Evolutionary conservation across 257 asterid genomes (phyloP).

Genomic region (Sherardia arvensis): DNA sequence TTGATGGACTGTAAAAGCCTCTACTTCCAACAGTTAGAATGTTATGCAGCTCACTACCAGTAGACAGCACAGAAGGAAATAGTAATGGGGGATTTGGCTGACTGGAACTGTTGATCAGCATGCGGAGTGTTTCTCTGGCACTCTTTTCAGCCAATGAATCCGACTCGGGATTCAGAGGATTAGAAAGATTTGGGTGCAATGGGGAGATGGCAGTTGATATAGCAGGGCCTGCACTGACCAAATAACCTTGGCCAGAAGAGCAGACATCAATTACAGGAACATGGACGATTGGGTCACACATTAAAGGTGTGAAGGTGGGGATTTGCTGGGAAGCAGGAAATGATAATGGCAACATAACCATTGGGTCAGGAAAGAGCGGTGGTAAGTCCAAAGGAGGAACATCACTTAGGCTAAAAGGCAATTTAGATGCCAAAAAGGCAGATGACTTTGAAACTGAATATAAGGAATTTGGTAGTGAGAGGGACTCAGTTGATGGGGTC

Average conservation of each 20-base stretch:
- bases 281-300: conserved; percentile 86
- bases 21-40: conserved; percentile 52
- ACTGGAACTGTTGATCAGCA: conserved; percentile 71
- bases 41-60: conserved; percentile 29
- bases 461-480: conserved; percentile 52
- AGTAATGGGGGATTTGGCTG: conserved; percentile 46
- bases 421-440: conserved; percentile 29
- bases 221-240: conserved; percentile 73
- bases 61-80: conserved; percentile 39
- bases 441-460: conserved; percentile 42
- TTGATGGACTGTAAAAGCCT: conserved; percentile 34
- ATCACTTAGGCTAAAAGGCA: conserved; percentile 35
- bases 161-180: conserved; percentile 44
- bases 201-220: conserved; percentile 56
- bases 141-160: conserved; percentile 63
- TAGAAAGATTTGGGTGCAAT: conserved; percentile 33
- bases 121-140: conserved; percentile 85
- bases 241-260: conserved; percentile 86
- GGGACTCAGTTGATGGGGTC: conserved; percentile 33
- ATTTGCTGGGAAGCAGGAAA: conserved; percentile 62
- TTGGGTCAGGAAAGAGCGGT: conserved; percentile 47
- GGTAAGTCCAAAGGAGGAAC: conserved; percentile 58
- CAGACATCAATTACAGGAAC: conserved; percentile 80
- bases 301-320: conserved; percentile 65
- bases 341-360: conserved; percentile 34